These are phyloP conservation scores for Colletotrichum nymphaeae DNA, from an alignment of 2,329 filamentous ascomycete species.

Conservation along the genomic window DNA sequence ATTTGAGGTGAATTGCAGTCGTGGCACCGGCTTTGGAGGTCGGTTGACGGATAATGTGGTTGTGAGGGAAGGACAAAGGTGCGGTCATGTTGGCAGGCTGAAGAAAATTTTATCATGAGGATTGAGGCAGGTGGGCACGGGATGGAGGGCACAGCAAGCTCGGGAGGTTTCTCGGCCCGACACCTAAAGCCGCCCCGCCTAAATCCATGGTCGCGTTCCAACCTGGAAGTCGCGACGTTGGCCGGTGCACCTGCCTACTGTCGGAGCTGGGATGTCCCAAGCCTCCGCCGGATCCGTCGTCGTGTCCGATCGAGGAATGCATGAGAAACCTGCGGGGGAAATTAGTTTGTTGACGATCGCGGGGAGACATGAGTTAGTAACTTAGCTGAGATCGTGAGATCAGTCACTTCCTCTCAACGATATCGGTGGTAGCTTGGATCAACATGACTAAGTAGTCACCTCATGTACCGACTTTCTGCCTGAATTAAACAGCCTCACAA, in stretches of 20 bases:
- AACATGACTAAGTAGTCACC: not conserved
- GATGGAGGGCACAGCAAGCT: constrained; percentile 13
- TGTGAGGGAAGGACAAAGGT: not conserved
- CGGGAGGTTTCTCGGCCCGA: constrained; percentile 32
- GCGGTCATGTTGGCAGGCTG: not conserved
- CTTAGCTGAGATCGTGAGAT: too few species aligned
- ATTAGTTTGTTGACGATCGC: not conserved
- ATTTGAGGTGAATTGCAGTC: constrained; percentile 1
- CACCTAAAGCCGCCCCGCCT: not conserved
- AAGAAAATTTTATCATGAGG: constrained; percentile 11
- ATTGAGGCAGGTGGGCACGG: not conserved
- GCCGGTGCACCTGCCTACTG: not conserved
- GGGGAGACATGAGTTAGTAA: not conserved
- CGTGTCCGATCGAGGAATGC: not conserved
- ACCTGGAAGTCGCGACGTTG: not conserved
- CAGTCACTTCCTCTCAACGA: too few species aligned
- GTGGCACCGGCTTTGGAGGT: not conserved
- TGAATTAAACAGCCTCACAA: not conserved
- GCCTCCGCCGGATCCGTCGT: not conserved
- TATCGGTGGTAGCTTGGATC: too few species aligned
- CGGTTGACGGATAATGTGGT: not conserved
- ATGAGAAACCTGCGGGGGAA: not conserved
- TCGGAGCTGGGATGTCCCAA: constrained; percentile 3
- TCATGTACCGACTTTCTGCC: too few species aligned
- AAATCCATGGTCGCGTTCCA: not conserved